A percentile compares a stretch with the other conserved stretches of the same genome.
These are phyloP conservation scores for Cupressus sempervirens DNA, from an alignment of 75 land plant genomes.

Conservation along the genomic window DNA sequence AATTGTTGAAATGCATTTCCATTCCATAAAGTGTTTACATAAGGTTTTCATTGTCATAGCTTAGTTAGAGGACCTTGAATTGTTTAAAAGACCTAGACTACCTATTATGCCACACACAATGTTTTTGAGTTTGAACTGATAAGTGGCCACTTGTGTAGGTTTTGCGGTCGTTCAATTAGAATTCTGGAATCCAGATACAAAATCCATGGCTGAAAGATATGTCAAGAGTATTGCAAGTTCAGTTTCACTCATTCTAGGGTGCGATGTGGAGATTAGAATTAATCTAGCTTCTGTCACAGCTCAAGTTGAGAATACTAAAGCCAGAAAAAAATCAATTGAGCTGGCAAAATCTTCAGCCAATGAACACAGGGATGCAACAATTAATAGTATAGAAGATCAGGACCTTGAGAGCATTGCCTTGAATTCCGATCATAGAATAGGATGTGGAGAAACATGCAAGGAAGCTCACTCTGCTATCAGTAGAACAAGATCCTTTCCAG, in stretches of 20 bases:
- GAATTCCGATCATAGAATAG: background rate
- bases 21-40: background rate
- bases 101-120: background rate
- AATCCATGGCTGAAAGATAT: slow-evolving; percentile 61
- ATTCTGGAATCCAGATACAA: slow-evolving; percentile 48
- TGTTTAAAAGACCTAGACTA: background rate
- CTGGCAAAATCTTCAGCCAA: slow-evolving; percentile 1
- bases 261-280: slow-evolving; percentile 63
- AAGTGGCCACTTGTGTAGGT: slow-evolving; percentile 15
- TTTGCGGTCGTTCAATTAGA: slow-evolving; percentile 60
- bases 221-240: slow-evolving; percentile 61
- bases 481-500: slow-evolving; percentile 10
- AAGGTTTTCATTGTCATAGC: background rate
- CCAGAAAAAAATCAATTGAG: slow-evolving; percentile 11
- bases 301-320: slow-evolving; percentile 14
- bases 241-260: slow-evolving; percentile 53
- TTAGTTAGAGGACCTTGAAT: background rate
- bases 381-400: background rate
- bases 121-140: background rate
- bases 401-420: background rate
- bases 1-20: background rate
- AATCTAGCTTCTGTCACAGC: slow-evolving; percentile 27
- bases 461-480: background rate
- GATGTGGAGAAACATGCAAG: background rate
- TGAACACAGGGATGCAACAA: background rate